These are phyloP conservation scores for Fusarium neocosmosporiellum DNA, from an alignment of 2,329 filamentous ascomycete genomes.

Conservation along the genomic window DNA sequence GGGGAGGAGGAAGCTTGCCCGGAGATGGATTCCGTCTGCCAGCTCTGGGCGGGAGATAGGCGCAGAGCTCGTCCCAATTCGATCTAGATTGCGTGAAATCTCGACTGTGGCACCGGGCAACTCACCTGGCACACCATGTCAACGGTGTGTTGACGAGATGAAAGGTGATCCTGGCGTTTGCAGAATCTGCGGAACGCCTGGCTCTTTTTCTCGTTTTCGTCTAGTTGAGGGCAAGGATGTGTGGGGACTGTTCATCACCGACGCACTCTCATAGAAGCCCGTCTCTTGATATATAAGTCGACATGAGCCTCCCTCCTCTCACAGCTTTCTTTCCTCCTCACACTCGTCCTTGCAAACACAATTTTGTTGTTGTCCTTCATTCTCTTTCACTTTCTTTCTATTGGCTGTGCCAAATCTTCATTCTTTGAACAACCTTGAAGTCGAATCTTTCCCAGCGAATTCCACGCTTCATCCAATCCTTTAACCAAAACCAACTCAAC, in stretches of 20 bases:
- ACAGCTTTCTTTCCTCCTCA: slow-evolving; percentile 13
- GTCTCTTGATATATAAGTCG: slow-evolving; percentile 38
- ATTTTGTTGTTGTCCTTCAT: slow-evolving; percentile 33
- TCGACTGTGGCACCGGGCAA: background rate
- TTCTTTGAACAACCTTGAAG: slow-evolving; percentile 39
- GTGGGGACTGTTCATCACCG: slow-evolving; percentile 1
- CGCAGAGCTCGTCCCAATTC: slow-evolving; percentile 10
- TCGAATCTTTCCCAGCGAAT: slow-evolving; percentile 25
- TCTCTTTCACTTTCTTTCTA: slow-evolving; percentile 43
- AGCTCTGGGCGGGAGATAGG: slow-evolving; percentile 5
- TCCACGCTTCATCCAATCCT: slow-evolving; percentile 40
- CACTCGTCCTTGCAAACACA: slow-evolving; percentile 41
- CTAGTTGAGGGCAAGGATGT: slow-evolving; percentile 9
- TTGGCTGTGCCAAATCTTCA: slow-evolving; percentile 46
- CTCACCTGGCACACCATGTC: slow-evolving; percentile 4
- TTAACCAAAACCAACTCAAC: slow-evolving; percentile 15
- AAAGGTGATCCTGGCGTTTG: slow-evolving; percentile 13
- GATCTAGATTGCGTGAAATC: slow-evolving; percentile 29
- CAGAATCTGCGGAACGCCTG: slow-evolving; percentile 10
- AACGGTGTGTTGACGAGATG: slow-evolving; percentile 14
- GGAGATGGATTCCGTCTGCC: background rate
- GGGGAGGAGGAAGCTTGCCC: background rate
- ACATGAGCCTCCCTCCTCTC: background rate
- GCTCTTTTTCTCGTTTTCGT: slow-evolving; percentile 5
- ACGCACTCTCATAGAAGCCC: background rate